Percentiles rank a stretch among this genome's conserved stretches.
Evolutionary conservation across 192 early-diverging fungal species (phyloP).

Genomic region (Coemansia biformis): DNA sequence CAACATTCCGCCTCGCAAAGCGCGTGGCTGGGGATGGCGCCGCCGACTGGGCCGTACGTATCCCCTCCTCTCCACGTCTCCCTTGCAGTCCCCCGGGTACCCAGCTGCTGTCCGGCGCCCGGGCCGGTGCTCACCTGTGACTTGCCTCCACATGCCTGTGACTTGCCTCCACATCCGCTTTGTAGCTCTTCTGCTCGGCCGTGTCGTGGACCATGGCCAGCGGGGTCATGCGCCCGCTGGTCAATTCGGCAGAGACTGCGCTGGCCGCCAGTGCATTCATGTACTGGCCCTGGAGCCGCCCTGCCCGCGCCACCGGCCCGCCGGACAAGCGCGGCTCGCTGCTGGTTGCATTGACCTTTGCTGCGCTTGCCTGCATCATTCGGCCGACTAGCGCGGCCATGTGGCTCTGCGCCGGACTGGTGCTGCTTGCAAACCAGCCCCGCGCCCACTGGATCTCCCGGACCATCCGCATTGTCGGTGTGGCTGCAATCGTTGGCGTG

Average conservation of each 20-base stretch:
- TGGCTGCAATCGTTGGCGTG: slow-evolving; percentile 13
- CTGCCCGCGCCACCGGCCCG: neutral
- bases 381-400: slow-evolving; percentile 84
- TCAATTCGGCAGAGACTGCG: slow-evolving; percentile 70
- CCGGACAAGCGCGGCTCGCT: neutral
- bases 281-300: slow-evolving; percentile 73
- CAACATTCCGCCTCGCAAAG: slow-evolving; percentile 65
- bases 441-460: slow-evolving; percentile 5
- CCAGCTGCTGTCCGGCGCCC: too few species aligned
- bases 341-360: slow-evolving; percentile 58
- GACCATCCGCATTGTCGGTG: slow-evolving; percentile 8
- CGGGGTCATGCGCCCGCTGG: slow-evolving; percentile 58
- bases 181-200: slow-evolving; percentile 36
- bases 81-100: too few species aligned
- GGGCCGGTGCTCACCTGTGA: too few species aligned
- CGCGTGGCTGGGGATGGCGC: slow-evolving; percentile 55
- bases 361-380: slow-evolving; percentile 75
- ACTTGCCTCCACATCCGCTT: too few species aligned
- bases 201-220: slow-evolving; percentile 61
- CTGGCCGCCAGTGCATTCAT: slow-evolving; percentile 71
- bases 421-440: slow-evolving; percentile 49
- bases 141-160: too few species aligned
- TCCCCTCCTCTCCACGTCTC: too few species aligned
- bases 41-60: slow-evolving; percentile 60
- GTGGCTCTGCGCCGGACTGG: slow-evolving; percentile 73